Evolutionary conservation across 192 early-diverging fungal species (phyloP).

Genomic region (Backusella parvicylindrica): DNA sequence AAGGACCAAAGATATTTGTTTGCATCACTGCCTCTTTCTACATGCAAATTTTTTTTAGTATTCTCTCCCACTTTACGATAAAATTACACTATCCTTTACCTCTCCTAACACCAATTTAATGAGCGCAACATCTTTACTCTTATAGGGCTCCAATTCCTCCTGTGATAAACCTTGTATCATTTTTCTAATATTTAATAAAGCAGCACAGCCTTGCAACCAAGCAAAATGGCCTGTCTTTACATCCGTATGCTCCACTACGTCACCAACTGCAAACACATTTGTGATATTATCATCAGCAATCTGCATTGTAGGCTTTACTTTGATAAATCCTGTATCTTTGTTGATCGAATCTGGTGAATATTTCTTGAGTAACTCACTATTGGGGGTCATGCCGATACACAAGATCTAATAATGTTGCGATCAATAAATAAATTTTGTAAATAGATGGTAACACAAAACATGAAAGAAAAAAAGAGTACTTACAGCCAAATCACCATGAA

Average conservation of each 20-base stretch:
- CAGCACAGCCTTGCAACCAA: constrained; percentile 18
- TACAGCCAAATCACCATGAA: constrained; percentile 44
- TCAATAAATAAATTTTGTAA: neutral
- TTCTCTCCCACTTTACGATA: neutral
- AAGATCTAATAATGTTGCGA: constrained; percentile 52
- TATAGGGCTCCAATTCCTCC: constrained; percentile 7
- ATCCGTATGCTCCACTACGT: constrained; percentile 51
- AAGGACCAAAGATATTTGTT: constrained; percentile 21
- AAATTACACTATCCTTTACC: neutral
- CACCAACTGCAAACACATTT: constrained; percentile 74
- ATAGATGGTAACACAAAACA: neutral
- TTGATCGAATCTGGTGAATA: constrained; percentile 54
- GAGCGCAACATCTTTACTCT: constrained; percentile 17
- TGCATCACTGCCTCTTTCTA: constrained; percentile 26
- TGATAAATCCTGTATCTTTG: constrained; percentile 52
- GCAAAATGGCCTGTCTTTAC: constrained; percentile 38
- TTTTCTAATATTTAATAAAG: constrained; percentile 11
- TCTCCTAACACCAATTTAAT: constrained; percentile 20
- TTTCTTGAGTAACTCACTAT: constrained; percentile 56
- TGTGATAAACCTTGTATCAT: neutral
- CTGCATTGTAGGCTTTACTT: constrained; percentile 66
- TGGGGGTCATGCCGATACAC: constrained; percentile 69
- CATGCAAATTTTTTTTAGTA: neutral
- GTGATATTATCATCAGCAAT: constrained; percentile 47
- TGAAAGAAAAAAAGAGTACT: neutral